A percentile compares a stretch with the other conserved stretches of the same genome.
Evolutionary conservation across 2,329 filamentous ascomycete genomes (phyloP).

Genomic region (Tolypocladium nubicola): DNA sequence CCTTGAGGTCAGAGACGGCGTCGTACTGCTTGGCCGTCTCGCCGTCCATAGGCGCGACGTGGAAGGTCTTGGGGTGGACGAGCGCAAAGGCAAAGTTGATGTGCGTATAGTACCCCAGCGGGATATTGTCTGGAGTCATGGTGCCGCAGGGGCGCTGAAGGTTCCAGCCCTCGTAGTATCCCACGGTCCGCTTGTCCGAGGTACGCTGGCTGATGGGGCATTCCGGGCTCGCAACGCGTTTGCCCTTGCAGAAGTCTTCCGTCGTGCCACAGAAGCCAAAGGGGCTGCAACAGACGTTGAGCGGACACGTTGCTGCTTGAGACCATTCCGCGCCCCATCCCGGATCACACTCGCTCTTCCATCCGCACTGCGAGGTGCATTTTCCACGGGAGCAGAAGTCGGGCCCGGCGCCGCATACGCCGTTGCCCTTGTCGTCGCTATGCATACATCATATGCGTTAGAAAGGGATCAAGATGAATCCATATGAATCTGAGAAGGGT

Average conservation of each 20-base stretch:
- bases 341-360: slow-evolving; percentile 18
- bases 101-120: slow-evolving; percentile 16
- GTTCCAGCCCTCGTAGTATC: slow-evolving; percentile 22
- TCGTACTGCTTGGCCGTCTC: slow-evolving; percentile 2
- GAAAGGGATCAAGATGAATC: not conserved
- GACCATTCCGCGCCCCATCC: slow-evolving; percentile 18
- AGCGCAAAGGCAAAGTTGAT: slow-evolving; percentile 23
- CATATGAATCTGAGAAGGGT: not conserved
- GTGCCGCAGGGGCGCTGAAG: slow-evolving; percentile 9
- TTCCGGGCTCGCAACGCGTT: not conserved
- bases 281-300: slow-evolving; percentile 24
- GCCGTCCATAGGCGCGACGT: slow-evolving; percentile 2
- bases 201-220: slow-evolving; percentile 7
- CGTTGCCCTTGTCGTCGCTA: not conserved
- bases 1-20: not conserved
- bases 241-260: not conserved
- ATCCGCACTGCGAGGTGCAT: slow-evolving; percentile 11
- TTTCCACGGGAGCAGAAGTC: slow-evolving; percentile 2
- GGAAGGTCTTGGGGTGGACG: slow-evolving; percentile 19
- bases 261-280: not conserved
- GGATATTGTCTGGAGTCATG: slow-evolving; percentile 14
- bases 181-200: slow-evolving; percentile 10
- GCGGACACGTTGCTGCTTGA: slow-evolving; percentile 16
- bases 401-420: slow-evolving; percentile 2
- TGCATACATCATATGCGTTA: not conserved